These are phyloP conservation scores for Trichoderma cornu-damae DNA, from an alignment of 2,329 filamentous ascomycete genomes.

Conservation along the genomic window DNA sequence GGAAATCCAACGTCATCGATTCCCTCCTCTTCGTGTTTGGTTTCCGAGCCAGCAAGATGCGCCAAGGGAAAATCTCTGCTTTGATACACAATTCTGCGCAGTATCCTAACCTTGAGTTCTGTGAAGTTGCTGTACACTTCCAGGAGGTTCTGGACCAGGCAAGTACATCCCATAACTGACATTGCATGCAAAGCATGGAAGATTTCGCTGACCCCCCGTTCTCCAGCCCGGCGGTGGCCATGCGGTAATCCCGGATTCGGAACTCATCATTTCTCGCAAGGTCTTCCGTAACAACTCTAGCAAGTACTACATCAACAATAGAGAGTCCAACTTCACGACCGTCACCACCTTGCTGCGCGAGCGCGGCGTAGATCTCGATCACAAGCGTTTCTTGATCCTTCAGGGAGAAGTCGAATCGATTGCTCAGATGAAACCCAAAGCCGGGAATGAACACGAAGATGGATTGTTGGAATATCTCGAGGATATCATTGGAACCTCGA, in stretches of 20 bases:
- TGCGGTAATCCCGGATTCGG: constrained; percentile 75
- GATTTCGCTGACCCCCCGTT: constrained; percentile 22
- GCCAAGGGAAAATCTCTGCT: constrained; percentile 96
- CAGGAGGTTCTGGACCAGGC: constrained; percentile 86
- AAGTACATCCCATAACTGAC: constrained; percentile 27
- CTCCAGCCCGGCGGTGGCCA: constrained; percentile 62
- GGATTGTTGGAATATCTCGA: constrained; percentile 94
- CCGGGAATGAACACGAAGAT: constrained; percentile 90
- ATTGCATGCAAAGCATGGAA: not conserved
- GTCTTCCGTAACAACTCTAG: constrained; percentile 98
- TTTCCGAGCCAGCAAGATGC: constrained; percentile 98
- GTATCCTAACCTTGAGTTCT: constrained; percentile 77
- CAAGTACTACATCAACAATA: constrained; percentile 94
- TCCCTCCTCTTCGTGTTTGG: constrained; percentile 98
- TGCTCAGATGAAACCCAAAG: constrained; percentile 98
- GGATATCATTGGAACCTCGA: constrained; percentile 97
- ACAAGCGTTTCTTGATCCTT: constrained; percentile 95
- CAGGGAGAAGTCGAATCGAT: constrained; percentile 99
- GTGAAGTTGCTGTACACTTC: constrained; percentile 95
- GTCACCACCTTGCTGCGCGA: constrained; percentile 85
- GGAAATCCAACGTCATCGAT: constrained; percentile 98
- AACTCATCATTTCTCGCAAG: constrained; percentile 80
- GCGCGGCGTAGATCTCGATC: constrained; percentile 88
- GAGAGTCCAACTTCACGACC: constrained; percentile 83
- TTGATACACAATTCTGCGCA: constrained; percentile 95